Evolutionary conservation across 495 filamentous ascomycete genomes (phyloP).

Genomic region (Aspergillus mulundensis): DNA sequence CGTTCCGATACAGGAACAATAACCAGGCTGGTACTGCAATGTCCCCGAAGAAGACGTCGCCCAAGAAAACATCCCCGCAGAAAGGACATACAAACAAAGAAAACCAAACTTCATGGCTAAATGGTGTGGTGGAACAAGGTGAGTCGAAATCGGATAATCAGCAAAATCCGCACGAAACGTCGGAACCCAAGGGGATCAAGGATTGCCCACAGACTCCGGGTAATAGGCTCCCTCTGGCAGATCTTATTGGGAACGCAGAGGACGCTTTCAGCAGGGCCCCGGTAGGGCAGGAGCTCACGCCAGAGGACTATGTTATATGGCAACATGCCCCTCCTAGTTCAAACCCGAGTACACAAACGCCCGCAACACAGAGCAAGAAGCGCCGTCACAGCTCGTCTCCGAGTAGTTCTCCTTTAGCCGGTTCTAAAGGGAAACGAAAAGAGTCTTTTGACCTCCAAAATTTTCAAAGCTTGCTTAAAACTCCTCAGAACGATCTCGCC

Average conservation of each 20-base stretch:
- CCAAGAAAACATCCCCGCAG: constrained; percentile 22
- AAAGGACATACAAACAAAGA: constrained; percentile 33
- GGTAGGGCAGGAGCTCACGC: constrained; percentile 46
- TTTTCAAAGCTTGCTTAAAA: constrained; percentile 56
- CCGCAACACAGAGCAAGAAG: constrained; percentile 57
- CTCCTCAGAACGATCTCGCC: constrained; percentile 77
- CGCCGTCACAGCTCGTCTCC: constrained; percentile 80
- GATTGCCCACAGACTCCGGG: constrained; percentile 70
- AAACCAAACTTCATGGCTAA: constrained; percentile 38
- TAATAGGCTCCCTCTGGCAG: constrained; percentile 68
- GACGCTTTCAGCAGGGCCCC: constrained; percentile 42
- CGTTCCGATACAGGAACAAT: constrained; percentile 48
- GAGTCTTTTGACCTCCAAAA: constrained; percentile 47
- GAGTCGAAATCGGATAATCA: constrained; percentile 20
- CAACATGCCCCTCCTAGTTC: constrained; percentile 51
- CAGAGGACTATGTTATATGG: constrained; percentile 74
- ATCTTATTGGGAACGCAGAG: constrained; percentile 73
- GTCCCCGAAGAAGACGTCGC: constrained; percentile 22
- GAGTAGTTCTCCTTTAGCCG: constrained; percentile 61
- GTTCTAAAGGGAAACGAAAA: constrained; percentile 38
- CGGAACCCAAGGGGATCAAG: constrained; percentile 34
- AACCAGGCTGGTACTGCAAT: constrained; percentile 29
- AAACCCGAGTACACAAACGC: constrained; percentile 41
- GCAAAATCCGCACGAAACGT: constrained; percentile 24
- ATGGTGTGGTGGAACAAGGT: constrained; percentile 35